Evolutionary conservation across 345 rosid genomes (phyloP).

Genomic region (Litchi chinensis): DNA sequence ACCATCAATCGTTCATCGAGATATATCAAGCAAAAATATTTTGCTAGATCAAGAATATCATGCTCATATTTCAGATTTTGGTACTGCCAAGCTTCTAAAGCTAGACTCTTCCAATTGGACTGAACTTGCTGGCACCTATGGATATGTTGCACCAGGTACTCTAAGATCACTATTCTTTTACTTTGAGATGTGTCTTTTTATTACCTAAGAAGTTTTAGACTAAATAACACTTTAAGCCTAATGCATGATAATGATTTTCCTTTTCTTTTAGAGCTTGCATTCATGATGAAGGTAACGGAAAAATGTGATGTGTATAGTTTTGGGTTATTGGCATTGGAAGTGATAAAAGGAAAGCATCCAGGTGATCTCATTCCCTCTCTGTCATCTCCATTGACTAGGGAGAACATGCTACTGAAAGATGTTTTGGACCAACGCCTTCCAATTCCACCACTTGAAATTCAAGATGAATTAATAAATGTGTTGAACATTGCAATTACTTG

Average conservation of each 20-base stretch:
- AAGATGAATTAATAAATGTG: conserved; percentile 21
- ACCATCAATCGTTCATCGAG: conserved; percentile 32
- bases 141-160: conserved; percentile 35
- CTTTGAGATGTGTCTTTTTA: neutral
- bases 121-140: conserved; percentile 31
- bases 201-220: too few relatives aligned
- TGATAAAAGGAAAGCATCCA: conserved; percentile 34
- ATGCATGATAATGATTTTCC: neutral
- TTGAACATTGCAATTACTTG: conserved; percentile 35
- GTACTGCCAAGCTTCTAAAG: conserved; percentile 34
- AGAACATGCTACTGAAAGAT: neutral
- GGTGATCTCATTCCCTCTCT: conserved; percentile 22
- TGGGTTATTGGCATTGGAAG: conserved; percentile 29
- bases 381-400: neutral
- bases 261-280: conserved; percentile 30
- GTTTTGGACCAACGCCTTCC: conserved; percentile 33
- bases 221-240: too few relatives aligned
- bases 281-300: conserved; percentile 30
- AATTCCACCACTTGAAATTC: conserved; percentile 24
- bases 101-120: conserved; percentile 32
- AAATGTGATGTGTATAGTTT: conserved; percentile 38
- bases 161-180: neutral
- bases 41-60: conserved; percentile 29
- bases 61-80: conserved; percentile 34
- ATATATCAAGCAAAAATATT: conserved; percentile 36